Conservation (phyloP, 1,284 basidiomycete species). For the Nidula niveotomentosa region DNA sequence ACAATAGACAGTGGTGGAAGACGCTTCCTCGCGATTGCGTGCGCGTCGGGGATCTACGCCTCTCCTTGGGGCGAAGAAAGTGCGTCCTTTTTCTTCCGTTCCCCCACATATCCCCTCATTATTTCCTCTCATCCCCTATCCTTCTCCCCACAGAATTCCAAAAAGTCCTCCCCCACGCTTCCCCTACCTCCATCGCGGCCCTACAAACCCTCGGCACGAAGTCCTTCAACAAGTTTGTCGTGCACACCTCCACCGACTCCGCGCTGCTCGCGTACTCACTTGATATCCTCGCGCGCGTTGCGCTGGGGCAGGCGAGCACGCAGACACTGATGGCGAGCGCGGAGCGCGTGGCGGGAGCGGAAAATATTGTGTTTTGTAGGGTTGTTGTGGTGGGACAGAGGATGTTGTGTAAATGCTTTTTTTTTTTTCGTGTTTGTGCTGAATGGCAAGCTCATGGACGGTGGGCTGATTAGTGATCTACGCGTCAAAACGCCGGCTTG, state of each 20-base stretch:
- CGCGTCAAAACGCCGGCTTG: constrained; percentile 59
- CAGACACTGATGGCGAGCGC: constrained; percentile 50
- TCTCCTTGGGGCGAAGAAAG: constrained; percentile 51
- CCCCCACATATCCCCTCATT: not conserved
- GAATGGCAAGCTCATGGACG: not conserved
- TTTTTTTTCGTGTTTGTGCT: too few relatives aligned
- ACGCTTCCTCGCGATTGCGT: constrained; percentile 61
- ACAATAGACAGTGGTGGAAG: constrained; percentile 43
- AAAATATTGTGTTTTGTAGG: constrained; percentile 59
- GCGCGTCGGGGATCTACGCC: constrained; percentile 65
- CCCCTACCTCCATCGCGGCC: constrained; percentile 52
- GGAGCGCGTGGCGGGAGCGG: constrained; percentile 55
- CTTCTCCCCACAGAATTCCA: constrained; percentile 43
- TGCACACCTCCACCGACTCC: constrained; percentile 49
- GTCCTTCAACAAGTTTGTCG: constrained; percentile 62
- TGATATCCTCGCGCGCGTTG: constrained; percentile 62
- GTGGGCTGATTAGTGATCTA: constrained; percentile 54
- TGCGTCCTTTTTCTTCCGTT: constrained; percentile 11
- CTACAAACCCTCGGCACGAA: constrained; percentile 39
- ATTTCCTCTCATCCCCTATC: too few relatives aligned
- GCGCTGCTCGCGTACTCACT: constrained; percentile 65
- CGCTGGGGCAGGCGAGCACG: constrained; percentile 42
- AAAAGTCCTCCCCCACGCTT: constrained; percentile 48
- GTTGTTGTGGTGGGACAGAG: constrained; percentile 51
- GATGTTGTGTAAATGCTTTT: constrained; percentile 43